phyloP scores from a whole-genome alignment of 2,329 filamentous ascomycete genomes.

The Lasiodiplodia hormozganensis region DNA sequence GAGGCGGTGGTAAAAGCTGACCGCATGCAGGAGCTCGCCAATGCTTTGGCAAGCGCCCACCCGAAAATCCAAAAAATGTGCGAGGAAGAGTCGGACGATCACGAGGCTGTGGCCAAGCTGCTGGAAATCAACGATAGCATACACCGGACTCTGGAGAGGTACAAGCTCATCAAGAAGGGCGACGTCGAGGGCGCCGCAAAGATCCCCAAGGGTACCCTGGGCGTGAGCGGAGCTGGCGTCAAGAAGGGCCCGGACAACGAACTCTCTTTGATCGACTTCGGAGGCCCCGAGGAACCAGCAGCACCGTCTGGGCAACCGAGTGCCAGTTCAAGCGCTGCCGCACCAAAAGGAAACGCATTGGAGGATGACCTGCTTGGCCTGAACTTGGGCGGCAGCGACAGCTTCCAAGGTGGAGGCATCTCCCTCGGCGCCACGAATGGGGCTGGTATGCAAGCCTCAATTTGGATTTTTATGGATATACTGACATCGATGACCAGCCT shows the following conservation, averaged over 20 bases:
- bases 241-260: constrained; percentile 75
- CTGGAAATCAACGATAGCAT: constrained; percentile 99
- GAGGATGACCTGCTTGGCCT: constrained; percentile 92
- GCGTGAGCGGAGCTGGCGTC: constrained; percentile 68
- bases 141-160: constrained; percentile 92
- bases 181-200: constrained; percentile 83
- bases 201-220: constrained; percentile 81
- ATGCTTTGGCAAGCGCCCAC: constrained; percentile 88
- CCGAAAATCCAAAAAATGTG: constrained; percentile 99
- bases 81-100: constrained; percentile 96
- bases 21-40: constrained; percentile 76
- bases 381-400: constrained; percentile 70
- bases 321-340: constrained; percentile 48
- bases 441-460: constrained; percentile 34
- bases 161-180: constrained; percentile 95
- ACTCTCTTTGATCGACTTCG: constrained; percentile 93
- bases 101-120: constrained; percentile 92
- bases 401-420: constrained; percentile 79
- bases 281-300: constrained; percentile 66
- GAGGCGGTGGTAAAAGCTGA: constrained; percentile 33
- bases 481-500: constrained; percentile 10
- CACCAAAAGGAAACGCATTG: constrained; percentile 68
- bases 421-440: constrained; percentile 70
- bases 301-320: constrained; percentile 40
- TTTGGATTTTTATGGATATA: background rate